Conservation (phyloP, 352 stramenopile species). For the Phytophthora foliorum region DNA sequence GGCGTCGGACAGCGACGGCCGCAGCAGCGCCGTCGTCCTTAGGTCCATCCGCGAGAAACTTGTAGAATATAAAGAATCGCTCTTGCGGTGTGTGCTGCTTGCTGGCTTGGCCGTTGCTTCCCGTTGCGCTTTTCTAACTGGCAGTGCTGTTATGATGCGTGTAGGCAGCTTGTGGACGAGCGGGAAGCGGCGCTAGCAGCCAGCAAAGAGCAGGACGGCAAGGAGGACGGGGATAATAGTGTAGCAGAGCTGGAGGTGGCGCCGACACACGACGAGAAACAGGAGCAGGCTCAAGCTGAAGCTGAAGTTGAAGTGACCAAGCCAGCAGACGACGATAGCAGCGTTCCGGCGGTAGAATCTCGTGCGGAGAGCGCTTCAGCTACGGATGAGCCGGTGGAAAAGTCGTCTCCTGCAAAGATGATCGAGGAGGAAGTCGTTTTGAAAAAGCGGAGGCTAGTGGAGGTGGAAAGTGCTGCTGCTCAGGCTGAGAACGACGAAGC, state of each 20-base stretch:
- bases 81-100: conserved; percentile 62
- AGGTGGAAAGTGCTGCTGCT: conserved; percentile 12
- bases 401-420: conserved; percentile 2
- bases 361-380: conserved; percentile 4
- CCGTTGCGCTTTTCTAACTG: conserved; percentile 11
- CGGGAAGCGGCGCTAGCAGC: conserved; percentile 45
- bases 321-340: background rate
- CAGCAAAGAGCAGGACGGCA: conserved; percentile 21
- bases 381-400: conserved; percentile 21
- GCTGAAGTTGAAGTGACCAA: conserved; percentile 11
- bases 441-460: conserved; percentile 43
- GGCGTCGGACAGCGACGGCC: conserved; percentile 53
- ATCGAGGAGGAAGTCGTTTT: conserved; percentile 18
- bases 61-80: conserved; percentile 76
- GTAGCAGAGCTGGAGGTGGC: conserved; percentile 30
- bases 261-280: background rate
- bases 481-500: conserved; percentile 7
- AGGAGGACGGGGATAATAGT: conserved; percentile 34
- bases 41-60: conserved; percentile 67
- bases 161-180: conserved; percentile 74
- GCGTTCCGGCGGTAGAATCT: conserved; percentile 3
- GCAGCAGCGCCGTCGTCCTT: conserved; percentile 54
- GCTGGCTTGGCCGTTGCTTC: conserved; percentile 1
- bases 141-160: conserved; percentile 5
- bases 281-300: conserved; percentile 11